Percentiles rank a stretch among this genome's conserved stretches.
phyloP scores from a whole-genome alignment of 2,329 filamentous ascomycete genomes.

The Teratosphaeria zuluensis region DNA sequence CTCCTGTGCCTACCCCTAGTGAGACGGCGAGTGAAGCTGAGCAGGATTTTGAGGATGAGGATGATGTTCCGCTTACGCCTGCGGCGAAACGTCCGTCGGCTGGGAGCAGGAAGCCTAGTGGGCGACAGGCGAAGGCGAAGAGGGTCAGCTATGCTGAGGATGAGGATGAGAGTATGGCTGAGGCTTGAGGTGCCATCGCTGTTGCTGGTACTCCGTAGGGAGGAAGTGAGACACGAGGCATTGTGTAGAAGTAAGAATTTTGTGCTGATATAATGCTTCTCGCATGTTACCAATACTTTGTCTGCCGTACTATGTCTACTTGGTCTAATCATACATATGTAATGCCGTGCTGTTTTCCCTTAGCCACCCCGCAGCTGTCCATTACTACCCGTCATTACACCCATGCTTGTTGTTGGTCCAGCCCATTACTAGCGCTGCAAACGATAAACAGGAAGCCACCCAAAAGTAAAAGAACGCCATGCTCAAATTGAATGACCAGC shows the following conservation, averaged over 20 bases:
- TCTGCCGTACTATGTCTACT: background rate
- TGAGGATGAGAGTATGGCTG: slow-evolving; percentile 4
- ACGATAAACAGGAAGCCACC: no score
- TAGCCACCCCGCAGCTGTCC: background rate
- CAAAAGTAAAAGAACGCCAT: background rate
- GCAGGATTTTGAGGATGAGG: slow-evolving; percentile 31
- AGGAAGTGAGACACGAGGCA: background rate
- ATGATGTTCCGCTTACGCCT: slow-evolving; percentile 2
- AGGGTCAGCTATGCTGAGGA: slow-evolving; percentile 18
- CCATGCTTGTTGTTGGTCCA: no score
- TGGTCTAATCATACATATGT: background rate
- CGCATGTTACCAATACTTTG: no score
- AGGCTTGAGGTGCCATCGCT: background rate
- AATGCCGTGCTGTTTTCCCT: background rate
- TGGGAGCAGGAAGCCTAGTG: slow-evolving; percentile 1
- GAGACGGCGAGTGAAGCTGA: slow-evolving; percentile 21
- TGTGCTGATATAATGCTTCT: no score
- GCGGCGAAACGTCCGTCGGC: slow-evolving; percentile 1
- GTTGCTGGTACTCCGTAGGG: background rate
- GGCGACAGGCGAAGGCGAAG: slow-evolving; percentile 6
- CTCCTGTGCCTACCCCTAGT: slow-evolving; percentile 34
- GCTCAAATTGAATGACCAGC: background rate
- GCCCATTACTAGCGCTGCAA: background rate
- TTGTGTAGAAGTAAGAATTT: no score
- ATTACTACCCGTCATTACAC: background rate